Evolutionary conservation across 1,139 yeast genomes (phyloP), one percentile per base, ranked within the genome.

Genomic region (Candida albicans): DNA sequence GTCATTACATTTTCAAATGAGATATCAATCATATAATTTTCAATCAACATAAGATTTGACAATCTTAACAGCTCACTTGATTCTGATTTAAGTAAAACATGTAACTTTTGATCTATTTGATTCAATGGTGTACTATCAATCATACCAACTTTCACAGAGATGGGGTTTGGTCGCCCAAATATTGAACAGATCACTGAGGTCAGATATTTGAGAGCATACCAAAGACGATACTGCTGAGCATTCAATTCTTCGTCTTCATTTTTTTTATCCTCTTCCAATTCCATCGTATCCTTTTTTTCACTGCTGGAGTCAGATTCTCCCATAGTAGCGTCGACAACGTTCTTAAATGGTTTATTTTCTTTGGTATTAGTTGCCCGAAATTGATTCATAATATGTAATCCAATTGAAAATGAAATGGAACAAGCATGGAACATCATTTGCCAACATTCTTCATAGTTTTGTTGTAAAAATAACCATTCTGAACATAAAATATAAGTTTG

Each of bases 151-250:
- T 77, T 73, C 43, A 77, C 70, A 10, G 79, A 73, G 6, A 78
- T 77, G 1, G 83, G 83, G 49, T 77, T 77, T 9, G 83, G 82
- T 49, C 83, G 62, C 3, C 82, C 82, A 32, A 78, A 60, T 5
- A 77, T 73, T 0, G 81, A 73, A 54, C 82, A 77, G 10, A 77
- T 57, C 33, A 75, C 75, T 1, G 80, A 77, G 10, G 75, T 64
- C 25, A 75, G 57, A 45, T 71, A 67, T 47, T 77, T 72, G 44
- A 77, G 64, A 1, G 78, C 76, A 48, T 74, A 73, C 79, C 81
- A 77, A 3, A 76, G 67, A 40, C 76, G 70, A 30, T 73, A 68
- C 43, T 75, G 63, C 8, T 53, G 52, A 11, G 68, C 52, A 47
- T 70, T 73, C 25, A 58, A 58, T 24, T 59, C 61, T 39, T 64